Base-by-base conservation (phyloP, 345 rosid species). In the Hypericum perforatum region DNA sequence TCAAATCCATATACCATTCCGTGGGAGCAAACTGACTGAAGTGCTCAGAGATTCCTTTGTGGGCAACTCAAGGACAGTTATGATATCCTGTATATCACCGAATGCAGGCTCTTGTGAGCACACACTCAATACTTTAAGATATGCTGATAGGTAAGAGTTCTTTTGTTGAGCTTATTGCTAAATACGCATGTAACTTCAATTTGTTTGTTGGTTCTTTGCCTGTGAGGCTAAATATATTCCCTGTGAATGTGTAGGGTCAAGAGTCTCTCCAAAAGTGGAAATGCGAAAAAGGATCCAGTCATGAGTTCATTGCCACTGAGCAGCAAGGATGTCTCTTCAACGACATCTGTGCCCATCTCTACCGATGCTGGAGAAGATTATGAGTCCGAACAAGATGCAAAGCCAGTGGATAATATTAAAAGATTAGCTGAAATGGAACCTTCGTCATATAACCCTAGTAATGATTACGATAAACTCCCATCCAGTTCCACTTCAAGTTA, bases 71-170 rank as follows among this genome's bases (percentile, higher is more conserved):
- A 86, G 79, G 76, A 90, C 98, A 16, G 95, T 90, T 61, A 84
- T 86, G 96, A 86, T 90, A 50, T 86, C 96, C 54, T 90, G 98
- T 77, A 82, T 86, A 61, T 90, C 98, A 60, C 98, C 98, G 44
- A 90, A 90, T 69, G 94, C 84, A 48, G 96, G 97, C 40, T 90
- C 97, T 37, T 90, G 97, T 60, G 96, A 90, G 66, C 96, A 90
- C 54, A 86, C 96, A 16, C 78, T 90, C 49, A 90, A 90, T 67
- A 86, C 98, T 52, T 74, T 90, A 68, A 83, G 98, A 86, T 90
- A 90, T 68, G 96, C 97, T 5, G 96, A 90, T 58, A 79, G 94
- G 96, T 87, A 77, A 56, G 70, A 39, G 45, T 39, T 74, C 38
- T 22, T 52, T 37, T 51, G 40, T 10, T 52, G 45, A 63, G 45